These are phyloP conservation scores for Phytophthora sp. DNA, from an alignment of 352 stramenopile genomes.

Conservation along the genomic window DNA sequence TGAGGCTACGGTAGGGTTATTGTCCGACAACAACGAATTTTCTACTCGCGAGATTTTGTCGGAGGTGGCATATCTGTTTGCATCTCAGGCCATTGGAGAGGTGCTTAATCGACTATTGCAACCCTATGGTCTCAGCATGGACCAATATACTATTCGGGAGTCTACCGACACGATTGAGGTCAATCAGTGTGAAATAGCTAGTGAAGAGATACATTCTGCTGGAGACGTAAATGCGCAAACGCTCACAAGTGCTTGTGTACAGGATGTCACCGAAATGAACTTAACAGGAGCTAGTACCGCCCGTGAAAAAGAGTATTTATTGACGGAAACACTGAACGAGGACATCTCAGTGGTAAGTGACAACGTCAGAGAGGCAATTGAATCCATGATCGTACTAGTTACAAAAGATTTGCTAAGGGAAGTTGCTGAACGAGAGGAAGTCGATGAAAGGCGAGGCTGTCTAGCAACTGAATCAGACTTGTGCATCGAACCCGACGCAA, in stretches of 20 bases:
- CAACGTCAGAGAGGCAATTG: background rate
- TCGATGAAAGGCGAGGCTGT: too few relatives aligned
- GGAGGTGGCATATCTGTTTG: conserved; percentile 6
- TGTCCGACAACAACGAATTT: background rate
- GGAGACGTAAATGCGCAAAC: background rate
- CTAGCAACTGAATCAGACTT: too few relatives aligned
- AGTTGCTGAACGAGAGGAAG: too few relatives aligned
- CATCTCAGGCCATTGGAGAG: conserved; percentile 20
- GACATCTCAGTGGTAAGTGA: background rate
- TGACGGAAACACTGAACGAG: background rate
- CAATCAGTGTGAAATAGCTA: background rate
- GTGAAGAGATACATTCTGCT: background rate
- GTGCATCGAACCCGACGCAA: too few relatives aligned
- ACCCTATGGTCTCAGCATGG: background rate
- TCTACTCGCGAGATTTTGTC: conserved; percentile 15
- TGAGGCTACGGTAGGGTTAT: background rate
- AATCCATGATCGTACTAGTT: background rate
- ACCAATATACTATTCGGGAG: background rate
- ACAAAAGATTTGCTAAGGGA: too few relatives aligned
- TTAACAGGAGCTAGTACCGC: too few relatives aligned
- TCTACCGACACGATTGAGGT: background rate
- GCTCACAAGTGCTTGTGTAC: too few relatives aligned
- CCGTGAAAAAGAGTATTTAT: background rate
- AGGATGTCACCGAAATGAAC: too few relatives aligned
- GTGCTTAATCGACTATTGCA: conserved; percentile 10